A percentile compares a stretch with the other conserved stretches of the same genome.
phyloP scores from a whole-genome alignment of 495 filamentous ascomycete genomes.

The Podospora sp. region DNA sequence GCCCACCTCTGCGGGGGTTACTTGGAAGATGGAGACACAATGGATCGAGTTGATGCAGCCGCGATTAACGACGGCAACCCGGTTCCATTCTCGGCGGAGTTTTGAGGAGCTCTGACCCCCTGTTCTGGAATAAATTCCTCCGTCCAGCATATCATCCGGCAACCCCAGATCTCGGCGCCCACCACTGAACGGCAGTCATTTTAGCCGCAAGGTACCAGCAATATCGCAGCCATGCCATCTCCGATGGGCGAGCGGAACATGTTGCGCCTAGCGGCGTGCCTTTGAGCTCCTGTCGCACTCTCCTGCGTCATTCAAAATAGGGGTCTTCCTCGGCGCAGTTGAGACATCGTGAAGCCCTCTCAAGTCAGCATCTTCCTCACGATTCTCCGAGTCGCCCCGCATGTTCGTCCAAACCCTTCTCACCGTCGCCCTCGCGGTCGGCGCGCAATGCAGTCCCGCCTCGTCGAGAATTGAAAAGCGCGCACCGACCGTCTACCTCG shows the following conservation, averaged over 20 bases:
- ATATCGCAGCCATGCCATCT: background rate
- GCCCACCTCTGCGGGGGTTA: no score
- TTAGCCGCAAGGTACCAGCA: background rate
- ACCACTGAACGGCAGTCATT: background rate
- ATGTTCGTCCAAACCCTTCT: conserved; percentile 10
- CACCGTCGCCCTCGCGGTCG: conserved; percentile 19
- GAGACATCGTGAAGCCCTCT: no score
- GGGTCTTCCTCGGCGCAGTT: background rate
- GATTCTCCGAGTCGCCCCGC: no score
- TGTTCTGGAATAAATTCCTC: background rate
- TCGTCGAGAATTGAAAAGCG: conserved; percentile 15
- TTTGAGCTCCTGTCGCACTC: background rate
- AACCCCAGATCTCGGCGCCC: background rate
- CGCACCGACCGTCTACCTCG: conserved; percentile 52
- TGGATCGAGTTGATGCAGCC: no score
- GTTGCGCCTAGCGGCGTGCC: background rate
- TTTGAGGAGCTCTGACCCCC: background rate
- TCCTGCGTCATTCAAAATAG: background rate
- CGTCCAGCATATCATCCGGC: background rate
- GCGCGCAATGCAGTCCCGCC: conserved; percentile 18
- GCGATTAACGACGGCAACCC: background rate
- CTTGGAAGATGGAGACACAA: no score
- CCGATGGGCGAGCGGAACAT: background rate
- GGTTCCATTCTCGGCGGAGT: no score
- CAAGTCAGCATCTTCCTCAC: no score